Evolutionary conservation across 768 basidiomycete genomes (phyloP), one percentile per base, ranked within the genome.

Genomic region (Psilocybe azurescens): DNA sequence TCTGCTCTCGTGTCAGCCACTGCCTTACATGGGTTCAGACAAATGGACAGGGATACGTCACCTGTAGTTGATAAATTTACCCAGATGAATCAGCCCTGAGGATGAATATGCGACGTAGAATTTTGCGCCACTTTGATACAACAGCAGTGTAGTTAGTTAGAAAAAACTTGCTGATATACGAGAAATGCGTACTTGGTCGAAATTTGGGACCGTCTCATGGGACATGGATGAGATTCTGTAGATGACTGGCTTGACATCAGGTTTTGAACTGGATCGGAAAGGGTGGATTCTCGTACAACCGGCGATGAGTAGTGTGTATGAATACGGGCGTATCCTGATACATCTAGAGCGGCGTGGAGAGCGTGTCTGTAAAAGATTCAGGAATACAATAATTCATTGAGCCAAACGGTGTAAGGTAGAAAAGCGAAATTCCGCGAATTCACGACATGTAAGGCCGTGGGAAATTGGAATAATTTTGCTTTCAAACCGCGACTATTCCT

Each of bases 41-140:
- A 39, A 10, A 29, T 18, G 38, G 4, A 38, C 39, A 52, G 38
- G 48, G 13, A 24, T 24, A 24, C 24, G 24, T 24, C 24, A 72
- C 73, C 70, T 72, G 32, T 74, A 74, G 53, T 74, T 69, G 16
- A 72, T 74, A 41, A 74, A 74, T 32, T 68, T 66, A 6, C 60
- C 66, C 0, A 74, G 59, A 48, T 74, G 73, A 11, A 63, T 52
- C 6, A 74, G 60, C 16, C 69, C 67, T 11, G 33, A 30, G 10
- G 64, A 50, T 29, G 68, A 70, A 60, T 74, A 72, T 10, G 70
- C 70, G 36, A 73, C 70, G 39, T 72, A 73, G 58, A 72, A 74
- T 32, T 66, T 29, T 65, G 54, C 1, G 70, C 53, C 36, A 74
- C 73, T 74, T 56, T 29, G 13, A 13, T 30, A 9, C 3, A 24